These are phyloP conservation scores for Pseudogymnoascus sp. DNA, from an alignment of 2,329 filamentous ascomycete genomes.

Conservation along the genomic window DNA sequence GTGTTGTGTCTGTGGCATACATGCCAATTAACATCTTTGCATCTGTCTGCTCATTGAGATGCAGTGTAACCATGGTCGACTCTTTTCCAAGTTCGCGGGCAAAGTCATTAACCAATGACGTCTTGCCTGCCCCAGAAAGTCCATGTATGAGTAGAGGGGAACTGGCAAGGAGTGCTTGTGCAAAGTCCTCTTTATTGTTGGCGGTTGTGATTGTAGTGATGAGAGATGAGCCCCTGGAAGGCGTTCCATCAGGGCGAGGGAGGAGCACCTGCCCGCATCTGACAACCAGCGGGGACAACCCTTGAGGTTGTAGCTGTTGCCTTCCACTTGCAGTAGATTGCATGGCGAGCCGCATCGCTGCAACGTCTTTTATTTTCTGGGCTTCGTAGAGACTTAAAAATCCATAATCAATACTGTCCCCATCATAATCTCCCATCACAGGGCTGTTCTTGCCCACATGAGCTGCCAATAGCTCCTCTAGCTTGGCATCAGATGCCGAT, in stretches of 20 bases:
- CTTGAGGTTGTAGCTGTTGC: constrained; percentile 27
- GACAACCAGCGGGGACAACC: constrained; percentile 51
- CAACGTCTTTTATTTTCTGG: constrained; percentile 23
- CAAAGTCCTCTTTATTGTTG: constrained; percentile 62
- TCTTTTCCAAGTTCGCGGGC: constrained; percentile 72
- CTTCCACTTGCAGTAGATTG: neutral
- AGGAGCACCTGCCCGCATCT: constrained; percentile 60
- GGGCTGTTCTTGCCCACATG: constrained; percentile 53
- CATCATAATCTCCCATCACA: constrained; percentile 67
- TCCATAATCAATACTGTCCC: constrained; percentile 63
- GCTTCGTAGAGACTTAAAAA: constrained; percentile 57
- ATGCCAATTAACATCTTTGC: constrained; percentile 92
- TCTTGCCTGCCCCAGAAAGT: constrained; percentile 82
- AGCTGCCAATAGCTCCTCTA: constrained; percentile 60
- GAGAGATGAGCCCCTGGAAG: constrained; percentile 42
- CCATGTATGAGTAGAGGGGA: constrained; percentile 76
- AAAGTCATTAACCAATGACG: constrained; percentile 71
- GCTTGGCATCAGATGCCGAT: constrained; percentile 68
- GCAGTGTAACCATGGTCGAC: constrained; percentile 79
- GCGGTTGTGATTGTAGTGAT: constrained; percentile 65
- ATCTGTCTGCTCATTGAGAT: constrained; percentile 96
- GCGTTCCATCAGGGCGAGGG: constrained; percentile 48
- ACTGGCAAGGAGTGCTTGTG: constrained; percentile 53
- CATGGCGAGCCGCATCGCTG: constrained; percentile 14
- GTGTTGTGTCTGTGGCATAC: constrained; percentile 80